These are phyloP conservation scores for Thymus mandschuricus DNA, from an alignment of 257 asterid species.

Conservation along the genomic window DNA sequence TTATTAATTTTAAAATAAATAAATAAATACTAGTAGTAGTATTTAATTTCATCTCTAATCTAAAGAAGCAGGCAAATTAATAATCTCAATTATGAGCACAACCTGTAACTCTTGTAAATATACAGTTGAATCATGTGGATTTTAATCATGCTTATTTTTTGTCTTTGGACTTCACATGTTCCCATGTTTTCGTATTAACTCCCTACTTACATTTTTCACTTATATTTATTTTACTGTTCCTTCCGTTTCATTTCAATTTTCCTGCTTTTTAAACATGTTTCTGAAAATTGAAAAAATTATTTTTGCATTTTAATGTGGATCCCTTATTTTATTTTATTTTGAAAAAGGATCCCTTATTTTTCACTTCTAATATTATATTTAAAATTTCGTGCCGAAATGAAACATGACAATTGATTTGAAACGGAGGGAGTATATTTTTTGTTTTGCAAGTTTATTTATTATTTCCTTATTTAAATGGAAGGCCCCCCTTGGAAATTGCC, in stretches of 20 bases:
- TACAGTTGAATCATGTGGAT: conserved; percentile 35
- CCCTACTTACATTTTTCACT: not conserved
- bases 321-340: too few species aligned
- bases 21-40: too few species aligned
- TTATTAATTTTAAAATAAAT: too few species aligned
- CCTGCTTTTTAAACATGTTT: too few species aligned
- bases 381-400: too few species aligned
- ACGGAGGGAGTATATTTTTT: too few species aligned
- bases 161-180: conserved; percentile 31
- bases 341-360: too few species aligned
- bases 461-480: conserved; percentile 18
- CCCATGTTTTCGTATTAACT: conserved; percentile 33
- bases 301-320: too few species aligned
- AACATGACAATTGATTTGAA: too few species aligned
- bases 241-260: too few species aligned
- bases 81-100: conserved; percentile 28
- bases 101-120: conserved; percentile 11
- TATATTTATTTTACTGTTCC: not conserved
- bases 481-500: conserved; percentile 34
- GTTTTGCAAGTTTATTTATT: not conserved
- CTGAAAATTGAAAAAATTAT: too few species aligned
- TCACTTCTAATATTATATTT: too few species aligned
- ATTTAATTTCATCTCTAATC: not conserved
- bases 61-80: conserved; percentile 20
- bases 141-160: conserved; percentile 13